Evolutionary conservation across 805 yeast species (phyloP), one percentile per base, ranked within the genome.

Genomic region (Cyberlindnera nakhonratchasimensis): DNA sequence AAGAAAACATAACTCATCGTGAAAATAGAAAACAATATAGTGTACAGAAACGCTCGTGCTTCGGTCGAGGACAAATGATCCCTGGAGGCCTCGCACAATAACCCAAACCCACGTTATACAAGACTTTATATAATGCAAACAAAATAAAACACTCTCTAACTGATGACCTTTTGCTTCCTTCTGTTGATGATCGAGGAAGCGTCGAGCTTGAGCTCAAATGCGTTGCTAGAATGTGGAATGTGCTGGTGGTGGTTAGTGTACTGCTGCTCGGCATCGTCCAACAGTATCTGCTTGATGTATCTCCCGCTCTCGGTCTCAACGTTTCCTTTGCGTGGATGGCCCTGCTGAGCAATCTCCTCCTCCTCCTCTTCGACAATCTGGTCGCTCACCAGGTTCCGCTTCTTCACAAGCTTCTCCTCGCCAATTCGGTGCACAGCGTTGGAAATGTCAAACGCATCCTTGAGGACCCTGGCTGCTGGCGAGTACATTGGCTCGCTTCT

Each of bases 381-480:
- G 6, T 35, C 34, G 6, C 26, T 26, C 3, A 29, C 34, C 26
- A 43, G 8, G 16, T 39, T 43, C 22, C 37, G 43, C 29, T 43
- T 45, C 28, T 52, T 51, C 4, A 48, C 25, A 9, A 52, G 30
- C 19, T 51, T 52, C 25, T 54, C 57, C 31, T 56, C 61, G 1
- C 61, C 63, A 20, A 52, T 51, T 54, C 96, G 79, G 58, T 86
- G 91, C 14, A 87, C 88, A 6, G 95, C 95, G 38, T 87, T 83
- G 22, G 89, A 80, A 8, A 87, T 79, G 55, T 87, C 95, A 61
- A 87, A 87, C 11, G 90, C 95, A 54, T 87, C 96, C 51, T 86
- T 79, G 63, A 87, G 72, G 0, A 88, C 87, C 37, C 80, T 83
- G 1, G 89, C 88, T 3, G 86, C 88, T 5, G 89, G 89, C 3